A percentile compares a stretch with the other conserved stretches of the same genome.
These are phyloP conservation scores for Wickerhamomyces sp. DNA, from an alignment of 1,139 yeast genomes.

Conservation along the genomic window DNA sequence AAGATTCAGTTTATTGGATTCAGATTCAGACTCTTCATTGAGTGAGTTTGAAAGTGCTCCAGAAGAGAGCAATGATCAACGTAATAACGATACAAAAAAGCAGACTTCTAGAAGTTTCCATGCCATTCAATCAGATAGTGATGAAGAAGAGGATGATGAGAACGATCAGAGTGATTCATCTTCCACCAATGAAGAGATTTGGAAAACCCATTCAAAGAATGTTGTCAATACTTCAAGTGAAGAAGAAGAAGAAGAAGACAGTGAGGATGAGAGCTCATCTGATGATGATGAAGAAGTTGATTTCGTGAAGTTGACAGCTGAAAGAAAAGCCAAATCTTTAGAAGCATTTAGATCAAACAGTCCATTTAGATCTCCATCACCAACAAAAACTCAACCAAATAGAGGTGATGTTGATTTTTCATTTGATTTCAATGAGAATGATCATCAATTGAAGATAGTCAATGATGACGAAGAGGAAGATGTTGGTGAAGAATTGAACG, in stretches of 20 bases:
- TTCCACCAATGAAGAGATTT: slow-evolving; percentile 21
- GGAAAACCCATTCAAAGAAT: slow-evolving; percentile 23
- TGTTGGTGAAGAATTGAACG: slow-evolving; percentile 58
- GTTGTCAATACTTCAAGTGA: slow-evolving; percentile 28
- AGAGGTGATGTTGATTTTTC: slow-evolving; percentile 44
- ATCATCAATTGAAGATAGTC: slow-evolving; percentile 24
- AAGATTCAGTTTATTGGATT: slow-evolving; percentile 23
- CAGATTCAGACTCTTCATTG: slow-evolving; percentile 21
- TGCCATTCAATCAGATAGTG: slow-evolving; percentile 25
- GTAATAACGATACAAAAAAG: neutral
- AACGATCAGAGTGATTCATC: slow-evolving; percentile 25
- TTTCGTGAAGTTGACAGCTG: slow-evolving; percentile 64
- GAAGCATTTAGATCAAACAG: slow-evolving; percentile 39
- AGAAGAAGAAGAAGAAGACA: slow-evolving; percentile 32
- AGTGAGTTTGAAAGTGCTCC: slow-evolving; percentile 21
- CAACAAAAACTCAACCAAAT: slow-evolving; percentile 2
- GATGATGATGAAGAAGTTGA: slow-evolving; percentile 70
- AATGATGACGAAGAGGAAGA: slow-evolving; percentile 47
- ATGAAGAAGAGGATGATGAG: slow-evolving; percentile 20
- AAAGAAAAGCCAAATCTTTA: slow-evolving; percentile 52
- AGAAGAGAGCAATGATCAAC: slow-evolving; percentile 7
- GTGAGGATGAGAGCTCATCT: slow-evolving; percentile 42
- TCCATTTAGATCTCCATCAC: slow-evolving; percentile 18
- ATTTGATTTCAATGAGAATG: slow-evolving; percentile 49
- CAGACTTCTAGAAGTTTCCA: slow-evolving; percentile 17